Evolutionary conservation across 345 rosid genomes (phyloP).

Genomic region (Reutealis trisperma): DNA sequence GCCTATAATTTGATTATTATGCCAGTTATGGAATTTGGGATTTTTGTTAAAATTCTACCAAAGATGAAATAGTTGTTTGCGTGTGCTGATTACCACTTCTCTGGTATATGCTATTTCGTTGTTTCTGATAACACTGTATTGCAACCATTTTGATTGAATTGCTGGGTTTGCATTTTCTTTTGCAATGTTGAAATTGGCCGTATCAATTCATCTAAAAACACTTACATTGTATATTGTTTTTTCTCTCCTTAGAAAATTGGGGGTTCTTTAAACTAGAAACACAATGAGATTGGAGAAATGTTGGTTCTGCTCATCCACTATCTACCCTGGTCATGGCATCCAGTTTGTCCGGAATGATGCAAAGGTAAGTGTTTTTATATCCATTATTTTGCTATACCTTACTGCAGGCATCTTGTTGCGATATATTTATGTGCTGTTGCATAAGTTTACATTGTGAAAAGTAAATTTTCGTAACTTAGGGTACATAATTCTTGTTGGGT

Average conservation of each 20-base stretch:
- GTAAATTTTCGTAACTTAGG: background rate
- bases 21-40: too few species aligned
- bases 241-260: background rate
- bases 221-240: background rate
- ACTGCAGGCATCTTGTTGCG: background rate
- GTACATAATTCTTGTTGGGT: background rate
- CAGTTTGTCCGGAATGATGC: constrained; percentile 90
- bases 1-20: too few species aligned
- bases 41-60: too few species aligned
- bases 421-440: background rate
- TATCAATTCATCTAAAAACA: background rate
- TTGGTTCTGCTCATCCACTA: constrained; percentile 92
- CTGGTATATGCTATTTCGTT: too few species aligned
- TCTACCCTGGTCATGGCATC: constrained; percentile 89
- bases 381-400: background rate
- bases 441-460: background rate
- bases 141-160: background rate
- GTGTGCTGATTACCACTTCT: background rate
- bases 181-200: background rate
- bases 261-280: background rate
- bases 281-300: constrained; percentile 85
- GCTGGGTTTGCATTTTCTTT: background rate
- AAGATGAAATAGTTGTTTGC: too few species aligned
- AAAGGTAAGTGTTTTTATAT: constrained; percentile 41
- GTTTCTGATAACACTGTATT: background rate